These are phyloP conservation scores for Rubia yunnanensis DNA, from an alignment of 257 asterid species.

Conservation along the genomic window DNA sequence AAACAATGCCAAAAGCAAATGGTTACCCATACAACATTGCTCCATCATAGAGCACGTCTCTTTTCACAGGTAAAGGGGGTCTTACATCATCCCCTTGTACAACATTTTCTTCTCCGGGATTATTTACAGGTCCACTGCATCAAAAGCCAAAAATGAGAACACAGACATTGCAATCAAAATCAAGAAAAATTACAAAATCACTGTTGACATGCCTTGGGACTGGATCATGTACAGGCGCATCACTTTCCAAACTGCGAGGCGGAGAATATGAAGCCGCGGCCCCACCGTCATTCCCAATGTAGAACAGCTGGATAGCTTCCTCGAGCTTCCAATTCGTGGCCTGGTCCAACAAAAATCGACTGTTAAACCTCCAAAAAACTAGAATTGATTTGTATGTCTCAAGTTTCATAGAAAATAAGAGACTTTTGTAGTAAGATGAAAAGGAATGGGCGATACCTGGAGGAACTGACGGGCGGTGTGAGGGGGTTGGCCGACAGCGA, in stretches of 20 bases:
- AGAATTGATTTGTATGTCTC: not conserved
- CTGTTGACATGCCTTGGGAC: conserved; percentile 39
- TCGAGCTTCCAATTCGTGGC: conserved; percentile 98
- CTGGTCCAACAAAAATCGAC: conserved; percentile 30
- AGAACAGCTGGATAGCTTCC: conserved; percentile 95
- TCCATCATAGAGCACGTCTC: conserved; percentile 84
- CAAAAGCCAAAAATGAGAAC: conserved; percentile 5
- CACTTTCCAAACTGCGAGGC: conserved; percentile 39
- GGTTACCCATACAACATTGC: conserved; percentile 52
- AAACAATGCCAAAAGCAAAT: not conserved
- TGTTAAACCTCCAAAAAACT: conserved; percentile 5
- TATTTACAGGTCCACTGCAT: conserved; percentile 40
- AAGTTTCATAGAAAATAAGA: no score
- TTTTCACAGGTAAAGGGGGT: conserved; percentile 87
- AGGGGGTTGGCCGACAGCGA: conserved; percentile 76
- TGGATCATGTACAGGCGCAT: conserved; percentile 34
- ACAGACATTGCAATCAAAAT: not conserved
- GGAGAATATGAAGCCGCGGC: conserved; percentile 26
- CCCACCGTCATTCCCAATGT: conserved; percentile 70
- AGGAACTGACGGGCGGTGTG: conserved; percentile 87
- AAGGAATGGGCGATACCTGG: conserved; percentile 34
- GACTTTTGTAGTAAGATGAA: no score
- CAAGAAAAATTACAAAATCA: not conserved
- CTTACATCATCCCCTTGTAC: conserved; percentile 55
- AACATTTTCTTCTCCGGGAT: conserved; percentile 28